Conservation (phyloP, 2,329 filamentous ascomycete genomes). For the Microcyclospora tardicrescens region DNA sequence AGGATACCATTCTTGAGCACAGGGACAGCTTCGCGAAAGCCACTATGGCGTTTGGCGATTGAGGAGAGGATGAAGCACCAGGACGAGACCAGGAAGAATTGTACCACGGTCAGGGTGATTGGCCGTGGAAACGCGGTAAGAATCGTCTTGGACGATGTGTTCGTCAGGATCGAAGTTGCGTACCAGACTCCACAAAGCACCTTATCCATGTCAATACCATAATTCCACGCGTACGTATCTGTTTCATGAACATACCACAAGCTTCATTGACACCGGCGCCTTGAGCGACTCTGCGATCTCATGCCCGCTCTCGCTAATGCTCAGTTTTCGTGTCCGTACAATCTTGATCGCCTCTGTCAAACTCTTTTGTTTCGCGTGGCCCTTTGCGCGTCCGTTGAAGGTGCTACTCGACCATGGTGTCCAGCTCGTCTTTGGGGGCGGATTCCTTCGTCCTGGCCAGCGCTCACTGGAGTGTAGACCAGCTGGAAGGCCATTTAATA, state of each 20-base stretch:
- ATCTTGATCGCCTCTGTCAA: constrained; percentile 76
- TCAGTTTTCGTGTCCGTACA: constrained; percentile 67
- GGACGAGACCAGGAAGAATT: constrained; percentile 84
- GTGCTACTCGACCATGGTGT: constrained; percentile 32
- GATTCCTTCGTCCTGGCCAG: constrained; percentile 46
- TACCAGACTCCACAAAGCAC: constrained; percentile 85
- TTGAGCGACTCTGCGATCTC: constrained; percentile 85
- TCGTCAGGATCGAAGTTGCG: constrained; percentile 85
- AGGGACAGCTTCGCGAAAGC: constrained; percentile 57
- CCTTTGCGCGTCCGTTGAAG: constrained; percentile 2
- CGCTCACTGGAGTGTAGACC: constrained; percentile 34
- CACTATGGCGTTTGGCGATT: constrained; percentile 59
- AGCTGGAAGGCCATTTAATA: constrained; percentile 20
- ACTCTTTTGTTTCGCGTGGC: constrained; percentile 67
- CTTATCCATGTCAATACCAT: constrained; percentile 34
- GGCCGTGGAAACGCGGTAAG: constrained; percentile 83
- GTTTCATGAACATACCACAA: constrained; percentile 53
- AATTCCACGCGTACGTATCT: constrained; percentile 16
- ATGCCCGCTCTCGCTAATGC: constrained; percentile 83
- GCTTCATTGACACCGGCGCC: constrained; percentile 74
- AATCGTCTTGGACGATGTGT: constrained; percentile 96
- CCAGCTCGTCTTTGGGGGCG: constrained; percentile 21
- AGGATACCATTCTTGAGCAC: constrained; percentile 76
- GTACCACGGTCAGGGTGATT: constrained; percentile 78
- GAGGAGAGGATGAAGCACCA: constrained; percentile 74